Base-by-base conservation (phyloP, 495 filamentous ascomycete genomes). In the Aspergillus olivimuriae region DNA sequence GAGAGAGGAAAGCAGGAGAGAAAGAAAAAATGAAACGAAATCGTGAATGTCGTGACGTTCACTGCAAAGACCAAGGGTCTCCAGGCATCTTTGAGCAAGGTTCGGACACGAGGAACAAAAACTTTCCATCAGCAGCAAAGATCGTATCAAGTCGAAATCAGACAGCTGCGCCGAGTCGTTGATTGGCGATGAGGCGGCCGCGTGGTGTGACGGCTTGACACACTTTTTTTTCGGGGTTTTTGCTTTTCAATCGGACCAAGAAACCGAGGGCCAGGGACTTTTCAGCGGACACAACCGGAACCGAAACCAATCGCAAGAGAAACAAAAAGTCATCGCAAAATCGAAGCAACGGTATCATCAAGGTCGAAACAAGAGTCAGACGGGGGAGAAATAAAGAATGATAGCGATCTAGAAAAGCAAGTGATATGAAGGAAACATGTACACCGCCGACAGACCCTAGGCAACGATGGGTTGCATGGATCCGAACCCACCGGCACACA, bases 401-500 rank as follows among this genome's bases (percentile, higher is more conserved):
- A n/a, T n/a, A 53, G 43, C 47, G 59, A 53, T 60, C 50, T 44
- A 58, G 44, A 46, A 64, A 57, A 53, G 60, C 60, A 60, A 64
- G 46, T 47, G 52, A 46, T 32, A 48, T 52, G 30, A 47, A 44
- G 16, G 30, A 52, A 40, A 46, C 38, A 49, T 44, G 48, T 46
- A 33, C 7, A 18, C 32, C 41, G 18, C 36, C 23, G 17, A 21
- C 36, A 20, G 22, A 24, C 19, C 19, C 36, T 18, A 53, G 47
- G 73, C 61, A 43, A 71, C 41, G 48, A 74, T 62, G 22, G 86
- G 69, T 61, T 86, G 84, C 52, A 75, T 58, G 15, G 80, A 62
- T 51, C 80, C 62, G 45, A 69, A 87, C 34, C 69, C 68, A 37
- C 73, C 73, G 36, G 72, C 66, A 56, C 76, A 76, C 54, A 88